These are phyloP conservation scores for Lachancea fermentati DNA, from an alignment of 805 yeast genomes.

Conservation along the genomic window DNA sequence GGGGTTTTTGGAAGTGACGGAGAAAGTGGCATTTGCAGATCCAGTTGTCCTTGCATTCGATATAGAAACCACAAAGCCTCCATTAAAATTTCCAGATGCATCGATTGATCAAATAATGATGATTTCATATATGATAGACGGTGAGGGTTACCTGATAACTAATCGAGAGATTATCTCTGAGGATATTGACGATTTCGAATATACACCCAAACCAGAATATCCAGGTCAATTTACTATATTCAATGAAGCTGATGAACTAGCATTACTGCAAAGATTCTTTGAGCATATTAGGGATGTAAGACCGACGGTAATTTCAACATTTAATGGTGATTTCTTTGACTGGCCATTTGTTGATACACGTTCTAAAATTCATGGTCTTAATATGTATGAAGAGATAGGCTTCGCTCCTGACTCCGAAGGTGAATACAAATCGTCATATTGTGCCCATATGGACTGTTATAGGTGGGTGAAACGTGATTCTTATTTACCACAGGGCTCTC, in stretches of 20 bases:
- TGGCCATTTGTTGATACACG: conserved; percentile 98
- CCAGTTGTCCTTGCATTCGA: conserved; percentile 96
- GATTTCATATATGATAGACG: conserved; percentile 99
- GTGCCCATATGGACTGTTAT: conserved; percentile 96
- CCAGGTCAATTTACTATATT: conserved; percentile 86
- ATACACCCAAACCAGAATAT: conserved; percentile 95
- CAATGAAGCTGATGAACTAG: conserved; percentile 83
- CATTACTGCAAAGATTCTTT: conserved; percentile 67
- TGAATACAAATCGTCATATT: conserved; percentile 86
- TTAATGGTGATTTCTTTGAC: conserved; percentile 97
- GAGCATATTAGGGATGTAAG: conserved; percentile 82
- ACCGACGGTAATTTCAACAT: conserved; percentile 97
- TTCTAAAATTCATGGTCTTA: conserved; percentile 74
- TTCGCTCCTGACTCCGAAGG: conserved; percentile 85
- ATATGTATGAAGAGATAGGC: conserved; percentile 91
- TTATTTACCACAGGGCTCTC: conserved; percentile 96
- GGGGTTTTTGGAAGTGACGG: conserved; percentile 50
- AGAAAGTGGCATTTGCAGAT: conserved; percentile 90
- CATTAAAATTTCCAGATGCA: conserved; percentile 92
- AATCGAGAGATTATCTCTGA: conserved; percentile 90
- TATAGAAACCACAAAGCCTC: conserved; percentile 96
- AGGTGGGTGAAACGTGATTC: conserved; percentile 98
- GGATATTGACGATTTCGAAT: conserved; percentile 95
- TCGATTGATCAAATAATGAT: conserved; percentile 91
- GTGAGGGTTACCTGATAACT: conserved; percentile 90